Evolutionary conservation across 1,139 yeast species (phyloP), one percentile per base, ranked within the genome.

Genomic region (Pichia sp.): DNA sequence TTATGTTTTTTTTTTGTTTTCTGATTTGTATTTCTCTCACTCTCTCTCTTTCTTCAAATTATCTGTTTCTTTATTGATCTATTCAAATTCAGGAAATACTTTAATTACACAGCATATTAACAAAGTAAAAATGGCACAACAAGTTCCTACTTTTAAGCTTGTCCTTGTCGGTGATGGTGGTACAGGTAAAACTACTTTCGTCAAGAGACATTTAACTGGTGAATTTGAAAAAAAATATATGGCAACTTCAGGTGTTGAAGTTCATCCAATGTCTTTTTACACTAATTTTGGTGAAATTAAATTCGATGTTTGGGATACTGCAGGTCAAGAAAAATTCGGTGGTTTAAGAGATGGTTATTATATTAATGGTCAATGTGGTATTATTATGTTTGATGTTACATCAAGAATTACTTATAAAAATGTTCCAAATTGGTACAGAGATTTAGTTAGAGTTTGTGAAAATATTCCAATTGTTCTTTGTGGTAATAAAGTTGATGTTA

Each of bases 361-460:
- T 76, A 92, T 94, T 71, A 90, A 92, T 71, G 99, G 98, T 68
- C 97, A 94, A 76, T 94, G 98, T 81, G 99, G 97, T 76, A 92
- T 94, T 76, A 94, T 94, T 73, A 94, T 94, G 99, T 94, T 94
- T 70, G 99, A 94, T 74, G 98, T 94, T 57, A 94, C 99, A 56
- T 89, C 97, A 49, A 89, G 98, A 81, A 92, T 94, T 76, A 94
- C 98, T 63, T 94, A 94, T 79, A 94, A 92, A 80, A 94, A 94
- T 73, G 98, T 94, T 70, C 98, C 98, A 72, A 94, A 92, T 86
- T 94, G 99, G 99, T 97, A 92, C 83, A 80, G 94, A 74, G 98
- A 94, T 74, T 81, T 94, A 70, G 97, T 92, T 59, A 89, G 98
- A 77, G 98, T 94, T 58, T 94, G 99, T 78, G 99, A 94, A 76